These are phyloP conservation scores for Moricandia arvensis DNA, from an alignment of 345 rosid genomes.

Conservation along the genomic window DNA sequence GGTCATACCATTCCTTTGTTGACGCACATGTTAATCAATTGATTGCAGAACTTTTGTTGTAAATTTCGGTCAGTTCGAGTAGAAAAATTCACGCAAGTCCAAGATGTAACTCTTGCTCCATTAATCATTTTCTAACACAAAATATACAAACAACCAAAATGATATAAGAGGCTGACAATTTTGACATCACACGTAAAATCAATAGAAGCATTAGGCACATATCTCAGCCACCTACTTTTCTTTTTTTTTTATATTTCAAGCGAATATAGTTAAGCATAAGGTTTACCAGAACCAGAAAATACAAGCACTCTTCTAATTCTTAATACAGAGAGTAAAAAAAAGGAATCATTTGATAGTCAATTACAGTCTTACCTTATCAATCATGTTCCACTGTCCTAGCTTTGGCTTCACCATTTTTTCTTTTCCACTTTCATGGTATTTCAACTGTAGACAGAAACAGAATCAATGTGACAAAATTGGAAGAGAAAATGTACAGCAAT, in stretches of 20 bases:
- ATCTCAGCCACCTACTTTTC: background rate
- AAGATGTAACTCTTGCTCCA: conserved; percentile 58
- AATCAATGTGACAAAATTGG: background rate
- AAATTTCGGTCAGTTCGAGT: background rate
- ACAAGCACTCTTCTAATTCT: too few species aligned
- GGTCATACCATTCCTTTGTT: conserved; percentile 70
- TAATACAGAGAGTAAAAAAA: background rate
- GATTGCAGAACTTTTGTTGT: conserved; percentile 43
- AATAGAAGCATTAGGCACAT: background rate
- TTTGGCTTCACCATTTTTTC: conserved; percentile 51
- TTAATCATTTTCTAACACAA: conserved; percentile 72
- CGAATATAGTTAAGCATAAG: background rate
- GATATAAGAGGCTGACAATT: background rate
- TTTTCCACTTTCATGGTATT: conserved; percentile 56
- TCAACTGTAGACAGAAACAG: conserved; percentile 48
- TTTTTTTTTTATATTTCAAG: background rate
- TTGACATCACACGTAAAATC: background rate
- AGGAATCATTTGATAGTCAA: background rate
- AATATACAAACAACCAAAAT: background rate
- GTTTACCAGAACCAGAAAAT: background rate
- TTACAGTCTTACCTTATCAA: conserved; percentile 45
- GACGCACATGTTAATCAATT: conserved; percentile 55
- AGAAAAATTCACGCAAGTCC: conserved; percentile 70
- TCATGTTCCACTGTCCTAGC: conserved; percentile 86
- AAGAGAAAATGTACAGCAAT: background rate